Base-by-base conservation (phyloP, 169 alveolate species). In the Plasmodium yoelii region DNA sequence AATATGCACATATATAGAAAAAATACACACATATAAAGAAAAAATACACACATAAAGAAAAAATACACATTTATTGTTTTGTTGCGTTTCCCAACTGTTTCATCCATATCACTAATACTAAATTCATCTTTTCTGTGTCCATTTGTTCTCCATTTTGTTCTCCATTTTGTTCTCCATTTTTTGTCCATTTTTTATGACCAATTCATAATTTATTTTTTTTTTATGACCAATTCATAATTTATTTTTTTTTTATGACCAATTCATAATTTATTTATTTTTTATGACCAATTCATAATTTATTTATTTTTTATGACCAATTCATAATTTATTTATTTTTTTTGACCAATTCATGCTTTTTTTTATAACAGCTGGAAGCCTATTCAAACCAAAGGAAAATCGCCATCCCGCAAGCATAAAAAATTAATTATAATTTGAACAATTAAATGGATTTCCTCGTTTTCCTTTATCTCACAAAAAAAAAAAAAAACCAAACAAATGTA, bases 331-430 rank as follows among this genome's bases (percentile, higher is more conserved):
- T n/a, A n/a, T 60, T 8, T 15, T 60, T 22, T 53, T 18, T 13
- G 47, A 12, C 46, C 44, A 18, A 22, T 49, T 10, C 47, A 19
- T 59, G n/a, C 42, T 63, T 64, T 64, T 63, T 64, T 53, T 61
- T 60, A 24, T 74, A 51, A 13, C 71, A 77, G 88, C 69, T 77
- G 34, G 88, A 77, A 47, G 34, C 47, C 22, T 65, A 77, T 18
- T 19, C 88, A 39, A 65, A 44, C 64, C 88, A 77, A 53, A 77
- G 88, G 53, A 77, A 77, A 77, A 56, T 77, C 18, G 61, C 88
- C 55, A 63, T 77, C 26, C 77, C 88, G 3, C 88, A 61, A 59
- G 7, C 68, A 26, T 77, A 34, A 63, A 13, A 71, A 22, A 24
- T 24, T 55, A 42, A 63, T n/a, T 46, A 60, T 26, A 28, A 47